phyloP scores from a whole-genome alignment of 139 green algal species.

The Medakamo hakoo region DNA sequence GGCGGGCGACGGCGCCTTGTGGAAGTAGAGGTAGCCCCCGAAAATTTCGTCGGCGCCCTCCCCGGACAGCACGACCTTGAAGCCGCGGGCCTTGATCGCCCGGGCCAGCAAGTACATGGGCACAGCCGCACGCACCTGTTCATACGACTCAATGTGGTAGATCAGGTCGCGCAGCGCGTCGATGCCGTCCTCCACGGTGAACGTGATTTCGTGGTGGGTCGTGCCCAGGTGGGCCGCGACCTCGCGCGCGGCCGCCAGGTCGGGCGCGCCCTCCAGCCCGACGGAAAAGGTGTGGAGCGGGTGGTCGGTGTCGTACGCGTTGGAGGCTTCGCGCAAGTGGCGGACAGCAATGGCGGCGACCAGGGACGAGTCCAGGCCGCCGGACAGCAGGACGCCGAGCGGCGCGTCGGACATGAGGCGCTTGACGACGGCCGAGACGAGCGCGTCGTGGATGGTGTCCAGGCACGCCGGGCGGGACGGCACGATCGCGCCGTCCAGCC shows the following conservation, averaged over 20 bases:
- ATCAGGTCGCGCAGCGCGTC: conserved; percentile 90
- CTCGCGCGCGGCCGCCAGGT: conserved; percentile 72
- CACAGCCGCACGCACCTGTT: conserved; percentile 72
- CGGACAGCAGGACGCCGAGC: conserved; percentile 85
- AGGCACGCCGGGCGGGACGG: conserved; percentile 24
- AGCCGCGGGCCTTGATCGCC: conserved; percentile 87
- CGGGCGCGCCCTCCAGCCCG: conserved; percentile 74
- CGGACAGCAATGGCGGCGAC: conserved; percentile 64
- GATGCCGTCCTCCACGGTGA: conserved; percentile 89
- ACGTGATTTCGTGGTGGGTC: conserved; percentile 90
- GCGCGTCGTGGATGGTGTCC: conserved; percentile 29
- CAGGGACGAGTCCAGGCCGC: conserved; percentile 85
- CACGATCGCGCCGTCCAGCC: conserved; percentile 30
- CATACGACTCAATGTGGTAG: conserved; percentile 87
- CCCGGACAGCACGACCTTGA: conserved; percentile 92
- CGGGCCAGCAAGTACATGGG: conserved; percentile 94
- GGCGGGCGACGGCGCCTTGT: conserved; percentile 71
- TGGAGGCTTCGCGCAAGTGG: conserved; percentile 35
- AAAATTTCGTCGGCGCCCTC: conserved; percentile 94
- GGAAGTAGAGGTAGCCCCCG: conserved; percentile 97
- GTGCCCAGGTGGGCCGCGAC: conserved; percentile 88
- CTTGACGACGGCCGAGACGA: conserved; percentile 74
- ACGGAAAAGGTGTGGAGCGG: conserved; percentile 82
- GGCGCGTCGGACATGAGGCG: conserved; percentile 93
- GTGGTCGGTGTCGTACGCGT: conserved; percentile 30